Evolutionary conservation across 352 stramenopile species (phyloP).

Genomic region (Albugo laibachii): DNA sequence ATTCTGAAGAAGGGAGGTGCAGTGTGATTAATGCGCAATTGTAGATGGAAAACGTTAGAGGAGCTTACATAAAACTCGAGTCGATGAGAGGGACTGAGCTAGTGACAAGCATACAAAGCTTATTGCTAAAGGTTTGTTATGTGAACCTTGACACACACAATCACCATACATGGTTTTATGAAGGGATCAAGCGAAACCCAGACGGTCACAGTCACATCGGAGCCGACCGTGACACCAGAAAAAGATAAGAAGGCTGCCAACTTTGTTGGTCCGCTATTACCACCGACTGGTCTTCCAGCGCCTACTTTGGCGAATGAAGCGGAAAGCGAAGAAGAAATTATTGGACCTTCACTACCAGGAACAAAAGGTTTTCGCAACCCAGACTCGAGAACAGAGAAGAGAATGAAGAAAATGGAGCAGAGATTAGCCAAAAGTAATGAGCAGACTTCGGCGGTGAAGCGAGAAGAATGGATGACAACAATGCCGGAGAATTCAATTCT

Average conservation of each 20-base stretch:
- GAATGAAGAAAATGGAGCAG: conserved; percentile 38
- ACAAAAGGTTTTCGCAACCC: conserved; percentile 57
- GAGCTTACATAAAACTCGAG: too few relatives aligned
- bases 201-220: not conserved
- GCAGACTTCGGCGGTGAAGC: conserved; percentile 12
- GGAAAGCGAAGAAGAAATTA: conserved; percentile 24
- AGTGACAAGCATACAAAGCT: too few relatives aligned
- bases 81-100: too few relatives aligned
- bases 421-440: conserved; percentile 51
- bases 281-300: conserved; percentile 7
- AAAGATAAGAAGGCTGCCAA: not conserved
- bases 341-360: conserved; percentile 51
- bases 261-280: conserved; percentile 35
- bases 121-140: too few relatives aligned
- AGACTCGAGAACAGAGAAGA: conserved; percentile 41
- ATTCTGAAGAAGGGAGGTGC: too few relatives aligned
- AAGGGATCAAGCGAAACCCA: not conserved
- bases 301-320: conserved; percentile 11
- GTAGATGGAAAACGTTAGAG: too few relatives aligned
- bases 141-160: too few relatives aligned
- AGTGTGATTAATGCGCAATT: too few relatives aligned
- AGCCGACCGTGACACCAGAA: not conserved
- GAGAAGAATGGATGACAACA: conserved; percentile 73
- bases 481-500: conserved; percentile 61
- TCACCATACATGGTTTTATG: not conserved